phyloP scores from a whole-genome alignment of 257 asterid species.

The Nicotiana paniculata region DNA sequence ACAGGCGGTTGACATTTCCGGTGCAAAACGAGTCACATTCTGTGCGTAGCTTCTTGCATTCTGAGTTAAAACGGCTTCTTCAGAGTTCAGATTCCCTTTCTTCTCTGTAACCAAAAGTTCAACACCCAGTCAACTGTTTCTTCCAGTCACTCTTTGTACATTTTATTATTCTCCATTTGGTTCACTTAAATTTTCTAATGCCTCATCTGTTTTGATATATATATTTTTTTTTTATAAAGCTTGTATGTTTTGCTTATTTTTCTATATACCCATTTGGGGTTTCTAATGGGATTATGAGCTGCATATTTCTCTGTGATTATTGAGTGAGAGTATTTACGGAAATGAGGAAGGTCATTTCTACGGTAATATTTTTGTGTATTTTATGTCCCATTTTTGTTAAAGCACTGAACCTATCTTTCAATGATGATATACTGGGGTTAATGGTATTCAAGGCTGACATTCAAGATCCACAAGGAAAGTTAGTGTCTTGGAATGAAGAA shows the following conservation, averaged over 20 bases:
- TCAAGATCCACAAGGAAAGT: conserved; percentile 69
- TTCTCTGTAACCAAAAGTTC: neutral
- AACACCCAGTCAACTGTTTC: neutral
- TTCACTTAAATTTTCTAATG: neutral
- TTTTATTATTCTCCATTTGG: neutral
- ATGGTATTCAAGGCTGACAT: conserved; percentile 87
- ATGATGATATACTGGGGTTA: conserved; percentile 88
- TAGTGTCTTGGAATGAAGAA: conserved; percentile 87
- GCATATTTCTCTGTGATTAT: neutral
- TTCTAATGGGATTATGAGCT: neutral
- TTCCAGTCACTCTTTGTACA: neutral
- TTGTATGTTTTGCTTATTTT: neutral
- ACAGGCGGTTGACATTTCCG: conserved; percentile 10
- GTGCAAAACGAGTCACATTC: conserved; percentile 1
- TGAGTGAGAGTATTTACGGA: conserved; percentile 12
- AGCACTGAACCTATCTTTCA: conserved; percentile 58
- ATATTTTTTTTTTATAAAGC: neutral
- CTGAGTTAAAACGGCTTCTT: neutral
- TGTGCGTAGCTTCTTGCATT: neutral
- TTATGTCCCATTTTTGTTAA: conserved; percentile 32
- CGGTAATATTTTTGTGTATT: conserved; percentile 16
- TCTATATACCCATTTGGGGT: neutral
- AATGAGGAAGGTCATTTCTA: conserved; percentile 43
- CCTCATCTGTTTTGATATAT: neutral
- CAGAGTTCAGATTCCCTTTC: neutral